Conservation (phyloP, 345 rosid genomes). For the Aquilaria sinensis region DNA sequence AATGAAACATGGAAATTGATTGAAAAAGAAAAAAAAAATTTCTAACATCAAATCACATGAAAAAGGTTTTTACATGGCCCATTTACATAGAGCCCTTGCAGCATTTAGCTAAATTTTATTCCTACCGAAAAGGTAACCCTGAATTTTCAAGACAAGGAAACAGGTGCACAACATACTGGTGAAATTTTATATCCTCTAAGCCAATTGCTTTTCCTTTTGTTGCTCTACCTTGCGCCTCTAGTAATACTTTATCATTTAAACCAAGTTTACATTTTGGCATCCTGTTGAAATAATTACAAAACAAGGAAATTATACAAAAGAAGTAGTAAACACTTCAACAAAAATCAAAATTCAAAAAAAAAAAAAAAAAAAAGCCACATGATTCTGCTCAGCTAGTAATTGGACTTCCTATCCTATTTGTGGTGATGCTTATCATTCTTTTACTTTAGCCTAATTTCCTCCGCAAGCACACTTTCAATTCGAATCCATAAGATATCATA, state of each 20-base stretch:
- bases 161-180: constrained; percentile 50
- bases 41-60: constrained; percentile 2
- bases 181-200: constrained; percentile 95
- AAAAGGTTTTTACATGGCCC: neutral
- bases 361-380: too few relatives aligned
- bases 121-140: neutral
- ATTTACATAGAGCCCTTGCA: constrained; percentile 4
- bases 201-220: constrained; percentile 95
- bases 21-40: neutral
- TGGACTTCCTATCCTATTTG: too few relatives aligned
- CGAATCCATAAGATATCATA: too few relatives aligned
- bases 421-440: too few relatives aligned
- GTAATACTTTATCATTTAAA: constrained; percentile 80
- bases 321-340: neutral
- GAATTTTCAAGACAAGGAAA: constrained; percentile 10
- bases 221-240: constrained; percentile 95
- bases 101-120: too few relatives aligned
- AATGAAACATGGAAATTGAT: constrained; percentile 9
- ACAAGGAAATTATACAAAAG: constrained; percentile 3
- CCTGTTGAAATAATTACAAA: constrained; percentile 44
- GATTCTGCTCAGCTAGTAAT: too few relatives aligned
- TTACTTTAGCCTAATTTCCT: too few relatives aligned
- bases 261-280: constrained; percentile 99
- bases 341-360: neutral
- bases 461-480: too few relatives aligned